Evolutionary conservation across 83 land plant genomes (phyloP), one percentile per base, ranked within the genome.

Genomic region (Picea mariana): DNA sequence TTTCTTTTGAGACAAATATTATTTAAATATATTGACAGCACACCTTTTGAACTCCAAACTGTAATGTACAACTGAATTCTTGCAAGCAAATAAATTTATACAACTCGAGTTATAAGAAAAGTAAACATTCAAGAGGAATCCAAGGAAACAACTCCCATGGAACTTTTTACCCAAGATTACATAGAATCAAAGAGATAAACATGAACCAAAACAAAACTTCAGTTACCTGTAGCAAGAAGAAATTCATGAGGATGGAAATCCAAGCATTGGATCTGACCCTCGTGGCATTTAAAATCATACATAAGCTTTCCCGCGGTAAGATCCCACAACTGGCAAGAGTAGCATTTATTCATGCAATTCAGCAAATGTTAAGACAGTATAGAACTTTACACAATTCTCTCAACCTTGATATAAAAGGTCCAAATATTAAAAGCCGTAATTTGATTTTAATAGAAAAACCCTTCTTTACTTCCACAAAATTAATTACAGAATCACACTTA

Each of bases 221-320:
- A 7, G 66, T 63, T 79, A 95, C 98, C 98, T 88, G 98, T 91
- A 64, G 96, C 98, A 40, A 95, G 90, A 42, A 95, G 87, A 86
- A 95, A 93, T 66, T 95, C 98, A 80, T 95, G 98, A 3, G 98
- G 98, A 87, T 95, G 98, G 82, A 95, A 95, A 87, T 93, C 98
- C 66, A 95, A 87, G 85, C 96, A 92, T 69, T 89, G 91, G 69
- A 95, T 66, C 81, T 89, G 94, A 23, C 93, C 98, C 42, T 90
- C 94, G 68, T 95, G 98, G 79, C 85, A 89, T 80, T 95, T 93
- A 86, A 95, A 95, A 80, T 95, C 98, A 82, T 95, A 96, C 88
- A 95, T 83, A 40, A 93, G 88, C 86, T 93, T 95, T 75, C 98
- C 98, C 42, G 98, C 98, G n/a, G 98, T 95, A 62, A 95, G 82